phyloP scores from a whole-genome alignment of 768 basidiomycete genomes.

The Amanita fuliginea region DNA sequence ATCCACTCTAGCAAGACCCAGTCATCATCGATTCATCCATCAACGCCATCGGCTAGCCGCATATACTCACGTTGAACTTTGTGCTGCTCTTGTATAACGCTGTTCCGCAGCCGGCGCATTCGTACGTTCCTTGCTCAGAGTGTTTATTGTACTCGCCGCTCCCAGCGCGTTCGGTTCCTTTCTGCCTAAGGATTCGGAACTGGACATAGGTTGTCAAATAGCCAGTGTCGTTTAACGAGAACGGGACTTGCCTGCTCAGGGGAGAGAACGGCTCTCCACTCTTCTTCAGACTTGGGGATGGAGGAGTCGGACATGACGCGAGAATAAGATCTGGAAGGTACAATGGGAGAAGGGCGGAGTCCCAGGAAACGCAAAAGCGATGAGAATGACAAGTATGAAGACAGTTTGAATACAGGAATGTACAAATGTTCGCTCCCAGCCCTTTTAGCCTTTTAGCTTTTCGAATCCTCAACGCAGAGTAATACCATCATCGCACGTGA shows the following conservation, averaged over 20 bases:
- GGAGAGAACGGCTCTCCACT: slow-evolving; percentile 77
- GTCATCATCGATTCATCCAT: background rate
- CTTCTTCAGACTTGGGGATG: slow-evolving; percentile 48
- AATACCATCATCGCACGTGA: background rate
- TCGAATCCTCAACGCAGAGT: background rate
- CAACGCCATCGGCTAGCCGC: background rate
- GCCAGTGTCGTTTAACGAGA: background rate
- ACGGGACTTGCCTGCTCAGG: slow-evolving; percentile 59
- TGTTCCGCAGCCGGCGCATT: slow-evolving; percentile 70
- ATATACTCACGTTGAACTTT: slow-evolving; percentile 61
- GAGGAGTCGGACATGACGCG: slow-evolving; percentile 18
- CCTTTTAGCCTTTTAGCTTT: background rate
- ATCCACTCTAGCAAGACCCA: slow-evolving; percentile 49
- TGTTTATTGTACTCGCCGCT: slow-evolving; percentile 77
- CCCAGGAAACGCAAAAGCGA: background rate
- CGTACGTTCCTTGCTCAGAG: slow-evolving; percentile 55
- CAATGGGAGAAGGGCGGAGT: background rate
- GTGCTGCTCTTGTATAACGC: slow-evolving; percentile 83
- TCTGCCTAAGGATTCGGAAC: slow-evolving; percentile 80
- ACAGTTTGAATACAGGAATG: background rate
- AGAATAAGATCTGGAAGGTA: background rate
- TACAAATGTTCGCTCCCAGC: background rate
- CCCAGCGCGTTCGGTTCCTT: slow-evolving; percentile 75
- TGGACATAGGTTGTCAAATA: slow-evolving; percentile 17
- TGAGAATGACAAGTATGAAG: background rate